These are phyloP conservation scores for Sporopachydermia quercuum DNA, from an alignment of 805 yeast species.

Conservation along the genomic window DNA sequence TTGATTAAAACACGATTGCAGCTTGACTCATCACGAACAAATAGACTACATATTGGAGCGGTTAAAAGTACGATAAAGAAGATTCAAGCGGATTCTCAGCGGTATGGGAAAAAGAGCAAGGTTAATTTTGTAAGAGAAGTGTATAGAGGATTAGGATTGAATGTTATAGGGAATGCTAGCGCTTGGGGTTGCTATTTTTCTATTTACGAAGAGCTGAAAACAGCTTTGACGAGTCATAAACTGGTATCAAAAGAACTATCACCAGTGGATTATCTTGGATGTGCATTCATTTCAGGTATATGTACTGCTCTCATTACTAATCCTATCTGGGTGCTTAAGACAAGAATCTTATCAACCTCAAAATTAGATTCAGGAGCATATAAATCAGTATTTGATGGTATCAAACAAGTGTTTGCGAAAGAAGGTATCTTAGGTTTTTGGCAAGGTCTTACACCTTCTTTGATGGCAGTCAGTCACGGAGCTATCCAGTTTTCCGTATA, in stretches of 20 bases:
- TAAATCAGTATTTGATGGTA: slow-evolving; percentile 40
- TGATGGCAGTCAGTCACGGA: slow-evolving; percentile 78
- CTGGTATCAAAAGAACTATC: slow-evolving; percentile 21
- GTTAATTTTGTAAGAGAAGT: slow-evolving; percentile 16
- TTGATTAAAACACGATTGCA: slow-evolving; percentile 74
- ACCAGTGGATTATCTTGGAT: slow-evolving; percentile 30
- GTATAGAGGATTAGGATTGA: slow-evolving; percentile 72
- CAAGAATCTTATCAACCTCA: slow-evolving; percentile 58
- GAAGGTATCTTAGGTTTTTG: slow-evolving; percentile 56
- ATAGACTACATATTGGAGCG: slow-evolving; percentile 3
- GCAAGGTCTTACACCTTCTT: slow-evolving; percentile 60
- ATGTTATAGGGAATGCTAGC: slow-evolving; percentile 64
- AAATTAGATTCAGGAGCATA: slow-evolving; percentile 34
- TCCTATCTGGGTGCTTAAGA: slow-evolving; percentile 92
- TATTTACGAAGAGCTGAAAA: slow-evolving; percentile 50
- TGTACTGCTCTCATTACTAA: slow-evolving; percentile 67
- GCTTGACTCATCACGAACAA: slow-evolving; percentile 23
- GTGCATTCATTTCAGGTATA: slow-evolving; percentile 61
- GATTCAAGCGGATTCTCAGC: slow-evolving; percentile 5
- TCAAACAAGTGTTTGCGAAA: slow-evolving; percentile 26
- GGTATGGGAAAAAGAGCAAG: slow-evolving; percentile 4
- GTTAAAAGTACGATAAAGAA: slow-evolving; percentile 6
- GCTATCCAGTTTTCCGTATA: slow-evolving; percentile 79
- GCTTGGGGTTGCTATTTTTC: slow-evolving; percentile 89
- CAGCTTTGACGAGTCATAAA: slow-evolving; percentile 7